Base-by-base conservation (phyloP, 495 filamentous ascomycete species). In the Penicillium goetzii region DNA sequence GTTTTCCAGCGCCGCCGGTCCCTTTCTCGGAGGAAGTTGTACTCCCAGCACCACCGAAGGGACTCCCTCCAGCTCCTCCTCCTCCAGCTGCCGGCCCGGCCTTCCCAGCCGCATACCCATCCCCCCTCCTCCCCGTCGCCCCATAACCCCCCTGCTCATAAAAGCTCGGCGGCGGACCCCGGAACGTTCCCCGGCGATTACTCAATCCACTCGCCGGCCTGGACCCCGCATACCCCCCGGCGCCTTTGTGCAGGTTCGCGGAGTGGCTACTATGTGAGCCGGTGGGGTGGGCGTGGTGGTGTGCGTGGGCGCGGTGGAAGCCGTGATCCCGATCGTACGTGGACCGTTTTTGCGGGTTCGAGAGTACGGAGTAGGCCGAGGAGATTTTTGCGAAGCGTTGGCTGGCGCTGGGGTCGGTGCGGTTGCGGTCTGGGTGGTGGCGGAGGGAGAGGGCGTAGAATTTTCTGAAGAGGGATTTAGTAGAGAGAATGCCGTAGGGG, bases 391-490 rank as follows among this genome's bases (percentile, higher is more conserved):
- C 86, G 85, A 99, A 99, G 73, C 89, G 91, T 36, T 81, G 70
- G 23, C 88, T 79, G 60, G 95, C 91, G 63, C 81, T 73, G 1
- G 90, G 89, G 78, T 96, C 88, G 62, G 78, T 53, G 60, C 83
- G 91, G 83, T 98, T 95, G 76, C 84, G 88, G 85, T 99, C 95
- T 15, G 95, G 95, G 81, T 99, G 95, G 86, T 97, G 90, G 55
- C 80, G 76, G 78, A 97, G 95, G 76, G 92, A 97, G 73, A 99
- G 90, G 66, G 81, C 69, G 84, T 96, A 97, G 85, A 96, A 99
- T 82, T 93, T 88, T 65, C 74, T 74, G 30, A 21, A 0, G 4
- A n/a, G n/a, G n/a, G n/a, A n/a, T n/a, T n/a, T n/a, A n/a, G n/a
- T n/a, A n/a, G n/a, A n/a, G n/a, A n/a, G n/a, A n/a, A n/a, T n/a